Evolutionary conservation across 2,329 filamentous ascomycete genomes (phyloP), one percentile per base, ranked within the genome.

Genomic region (Xylaria sp.): DNA sequence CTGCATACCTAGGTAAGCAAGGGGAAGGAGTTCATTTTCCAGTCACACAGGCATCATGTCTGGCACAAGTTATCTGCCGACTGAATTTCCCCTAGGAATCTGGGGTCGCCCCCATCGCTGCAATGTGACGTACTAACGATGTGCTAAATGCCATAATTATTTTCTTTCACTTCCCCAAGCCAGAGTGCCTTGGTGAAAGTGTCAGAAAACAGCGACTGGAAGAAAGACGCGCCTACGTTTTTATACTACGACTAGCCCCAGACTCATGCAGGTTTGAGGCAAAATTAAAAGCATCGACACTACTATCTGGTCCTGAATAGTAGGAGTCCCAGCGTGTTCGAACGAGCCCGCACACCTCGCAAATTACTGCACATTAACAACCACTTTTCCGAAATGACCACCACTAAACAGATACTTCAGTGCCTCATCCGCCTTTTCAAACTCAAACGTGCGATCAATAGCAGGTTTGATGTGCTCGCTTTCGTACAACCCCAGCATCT

Each of bases 301-400:
- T 2, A 25, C 23, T 25, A 25, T 25, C 23, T 25, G 23, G 23
- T 25, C 23, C 23, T 25, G 23, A 25, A 1, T 25, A 25, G 23
- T 25, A 25, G 23, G 23, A 25, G 23, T 25, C 23, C 23, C 23
- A 25, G 23, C 23, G 23, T 25, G 23, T 25, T 25, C 23, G 23
- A 25, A 25, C 23, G 23, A 25, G 23, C 23, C 23, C 23, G 23
- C 23, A 25, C 23, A 25, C 23, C 23, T 25, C 23, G 23, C 23
- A 25, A 25, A 51, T 57, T 28, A 67, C 13, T 63, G 46, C 18
- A 83, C 80, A 72, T 76, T 84, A 65, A 89, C 80, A 9, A 86
- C 82, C 37, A 89, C 81, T 78, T 90, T 90, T 28, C 88, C 87
- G 75, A 89, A 87, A 73, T 89, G 87, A 71, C 82, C 83, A 44